Percentiles rank a stretch among this genome's conserved stretches.
Evolutionary conservation across 148 eudicot species (phyloP).

Genomic region (Persicaria tinctoria): DNA sequence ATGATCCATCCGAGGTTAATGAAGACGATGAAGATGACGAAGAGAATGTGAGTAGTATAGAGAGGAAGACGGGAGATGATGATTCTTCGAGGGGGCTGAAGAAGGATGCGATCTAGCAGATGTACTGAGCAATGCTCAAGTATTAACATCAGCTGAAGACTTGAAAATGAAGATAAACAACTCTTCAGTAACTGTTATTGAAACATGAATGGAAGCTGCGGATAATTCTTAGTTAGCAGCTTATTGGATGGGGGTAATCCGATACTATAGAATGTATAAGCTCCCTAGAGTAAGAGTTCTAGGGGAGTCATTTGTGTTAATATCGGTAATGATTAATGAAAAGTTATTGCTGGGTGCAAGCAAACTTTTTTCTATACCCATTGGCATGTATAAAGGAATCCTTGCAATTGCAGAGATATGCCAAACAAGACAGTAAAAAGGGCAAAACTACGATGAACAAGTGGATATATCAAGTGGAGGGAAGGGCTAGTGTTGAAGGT

Average conservation of each 20-base stretch:
- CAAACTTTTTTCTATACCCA: background rate
- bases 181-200: background rate
- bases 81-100: background rate
- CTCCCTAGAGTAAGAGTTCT: background rate
- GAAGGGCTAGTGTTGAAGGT: background rate
- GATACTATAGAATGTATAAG: background rate
- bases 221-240: background rate
- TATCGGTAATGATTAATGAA: background rate
- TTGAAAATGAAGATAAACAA: background rate
- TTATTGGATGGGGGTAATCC: background rate
- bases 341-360: background rate
- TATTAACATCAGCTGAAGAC: background rate
- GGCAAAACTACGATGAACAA: slow-evolving; percentile 1
- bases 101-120: no score
- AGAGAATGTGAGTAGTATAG: background rate
- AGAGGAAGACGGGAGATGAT: background rate
- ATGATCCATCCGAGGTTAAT: background rate
- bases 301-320: background rate
- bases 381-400: background rate
- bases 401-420: background rate
- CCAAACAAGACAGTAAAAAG: background rate
- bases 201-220: background rate
- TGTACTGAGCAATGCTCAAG: background rate
- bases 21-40: background rate
- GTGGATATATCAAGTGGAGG: background rate